phyloP scores from a whole-genome alignment of 1,284 basidiomycete species.

The Marasmius fiardii region DNA sequence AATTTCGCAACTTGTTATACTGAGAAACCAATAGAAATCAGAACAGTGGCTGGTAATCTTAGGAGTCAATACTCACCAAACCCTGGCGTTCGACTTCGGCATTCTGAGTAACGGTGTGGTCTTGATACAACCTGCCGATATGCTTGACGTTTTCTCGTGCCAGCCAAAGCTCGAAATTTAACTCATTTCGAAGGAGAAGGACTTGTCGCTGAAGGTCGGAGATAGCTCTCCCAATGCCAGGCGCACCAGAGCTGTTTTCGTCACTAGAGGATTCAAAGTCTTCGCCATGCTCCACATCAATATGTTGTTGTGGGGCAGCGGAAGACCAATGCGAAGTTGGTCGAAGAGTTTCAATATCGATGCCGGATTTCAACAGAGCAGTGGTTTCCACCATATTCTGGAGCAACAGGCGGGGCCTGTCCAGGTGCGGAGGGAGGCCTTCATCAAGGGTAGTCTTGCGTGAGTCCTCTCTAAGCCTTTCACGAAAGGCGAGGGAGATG shows the following conservation, averaged over 20 bases:
- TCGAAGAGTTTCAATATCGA: constrained; percentile 55
- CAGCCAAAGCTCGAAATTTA: constrained; percentile 81
- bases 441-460: neutral
- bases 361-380: constrained; percentile 62
- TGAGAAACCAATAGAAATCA: constrained; percentile 23
- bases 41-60: neutral
- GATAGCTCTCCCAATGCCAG: constrained; percentile 49
- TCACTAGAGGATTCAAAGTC: neutral
- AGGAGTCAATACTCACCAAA: constrained; percentile 47
- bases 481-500: constrained; percentile 40
- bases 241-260: constrained; percentile 25
- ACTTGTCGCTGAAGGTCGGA: constrained; percentile 70
- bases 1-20: constrained; percentile 77
- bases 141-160: constrained; percentile 75
- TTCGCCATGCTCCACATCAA: constrained; percentile 18
- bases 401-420: constrained; percentile 22
- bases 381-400: constrained; percentile 70
- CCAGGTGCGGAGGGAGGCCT: neutral
- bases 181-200: constrained; percentile 68
- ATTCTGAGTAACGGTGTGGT: constrained; percentile 65
- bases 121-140: constrained; percentile 72
- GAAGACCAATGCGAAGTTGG: constrained; percentile 47
- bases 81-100: constrained; percentile 79
- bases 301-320: constrained; percentile 15
- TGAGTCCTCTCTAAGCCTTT: constrained; percentile 16